phyloP scores from a whole-genome alignment of 345 rosid genomes.

The Moricandia moricandioides region DNA sequence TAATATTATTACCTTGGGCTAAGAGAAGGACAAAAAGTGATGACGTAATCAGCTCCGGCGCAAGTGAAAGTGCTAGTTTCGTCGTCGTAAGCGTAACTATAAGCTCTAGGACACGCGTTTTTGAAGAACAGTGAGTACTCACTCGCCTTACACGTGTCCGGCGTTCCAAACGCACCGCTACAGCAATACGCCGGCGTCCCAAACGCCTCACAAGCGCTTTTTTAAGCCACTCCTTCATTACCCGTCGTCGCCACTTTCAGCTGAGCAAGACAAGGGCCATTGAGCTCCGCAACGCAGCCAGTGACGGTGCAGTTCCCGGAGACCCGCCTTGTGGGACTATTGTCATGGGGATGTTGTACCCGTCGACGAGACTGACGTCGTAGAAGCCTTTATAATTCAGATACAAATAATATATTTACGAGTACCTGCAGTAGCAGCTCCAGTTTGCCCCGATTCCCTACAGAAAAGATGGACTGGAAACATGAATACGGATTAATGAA shows the following conservation, averaged over 20 bases:
- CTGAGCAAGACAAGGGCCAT: slow-evolving; percentile 49
- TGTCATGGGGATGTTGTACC: slow-evolving; percentile 62
- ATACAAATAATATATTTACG: neutral
- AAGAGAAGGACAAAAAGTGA: slow-evolving; percentile 57
- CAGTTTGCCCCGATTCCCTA: slow-evolving; percentile 59
- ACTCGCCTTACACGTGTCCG: slow-evolving; percentile 53
- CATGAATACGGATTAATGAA: slow-evolving; percentile 3
- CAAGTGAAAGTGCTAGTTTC: slow-evolving; percentile 58
- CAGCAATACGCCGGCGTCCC: slow-evolving; percentile 57
- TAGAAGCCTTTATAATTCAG: slow-evolving; percentile 36
- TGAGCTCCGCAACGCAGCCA: slow-evolving; percentile 53
- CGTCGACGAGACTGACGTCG: slow-evolving; percentile 70
- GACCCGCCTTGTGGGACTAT: slow-evolving; percentile 49
- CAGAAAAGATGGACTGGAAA: slow-evolving; percentile 17
- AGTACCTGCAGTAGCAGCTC: slow-evolving; percentile 53
- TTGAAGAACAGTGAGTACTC: slow-evolving; percentile 55
- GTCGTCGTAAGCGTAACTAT: slow-evolving; percentile 68
- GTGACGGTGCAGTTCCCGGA: slow-evolving; percentile 47
- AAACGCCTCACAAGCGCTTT: slow-evolving; percentile 63
- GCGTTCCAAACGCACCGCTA: slow-evolving; percentile 52
- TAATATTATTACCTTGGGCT: slow-evolving; percentile 35
- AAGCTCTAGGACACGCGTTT: slow-evolving; percentile 53
- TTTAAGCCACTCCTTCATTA: slow-evolving; percentile 46
- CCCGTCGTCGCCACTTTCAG: slow-evolving; percentile 38
- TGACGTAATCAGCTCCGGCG: slow-evolving; percentile 43